Evolutionary conservation across 192 early-diverging fungal genomes (phyloP).

Genomic region (Backusella psychrophila): DNA sequence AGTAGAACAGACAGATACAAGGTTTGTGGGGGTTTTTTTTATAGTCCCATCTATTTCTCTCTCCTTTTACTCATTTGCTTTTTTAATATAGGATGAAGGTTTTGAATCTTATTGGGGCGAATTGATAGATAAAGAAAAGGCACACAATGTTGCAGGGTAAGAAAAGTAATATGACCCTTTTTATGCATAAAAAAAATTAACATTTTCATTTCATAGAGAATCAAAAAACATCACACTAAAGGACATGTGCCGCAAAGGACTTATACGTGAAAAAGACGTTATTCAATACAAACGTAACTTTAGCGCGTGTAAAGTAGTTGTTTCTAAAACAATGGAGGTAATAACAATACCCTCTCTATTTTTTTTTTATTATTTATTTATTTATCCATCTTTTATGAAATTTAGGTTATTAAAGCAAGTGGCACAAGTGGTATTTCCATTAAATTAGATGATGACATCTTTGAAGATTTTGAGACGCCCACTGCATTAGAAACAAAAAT

Average conservation of each 20-base stretch:
- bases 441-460: constrained; percentile 27
- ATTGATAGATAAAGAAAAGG: constrained; percentile 28
- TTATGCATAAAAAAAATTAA: not conserved
- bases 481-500: constrained; percentile 45
- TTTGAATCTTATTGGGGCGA: constrained; percentile 36
- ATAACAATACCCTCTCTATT: not conserved
- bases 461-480: constrained; percentile 43
- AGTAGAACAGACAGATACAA: constrained; percentile 9
- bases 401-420: constrained; percentile 35
- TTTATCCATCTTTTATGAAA: not conserved
- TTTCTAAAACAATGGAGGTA: constrained; percentile 38
- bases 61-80: not conserved
- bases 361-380: not conserved
- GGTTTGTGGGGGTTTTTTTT: no score
- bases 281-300: constrained; percentile 42
- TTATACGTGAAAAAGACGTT: constrained; percentile 35
- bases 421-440: constrained; percentile 31
- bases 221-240: constrained; percentile 40
- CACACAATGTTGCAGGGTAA: constrained; percentile 37
- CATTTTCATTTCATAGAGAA: constrained; percentile 17
- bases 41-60: no score
- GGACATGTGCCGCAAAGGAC: constrained; percentile 37
- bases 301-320: constrained; percentile 37
- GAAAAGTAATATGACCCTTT: not conserved
- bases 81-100: constrained; percentile 14